Evolutionary conservation across 163 green algal genomes (phyloP).

Genomic region (Coccomyxa subellipsoidea): DNA sequence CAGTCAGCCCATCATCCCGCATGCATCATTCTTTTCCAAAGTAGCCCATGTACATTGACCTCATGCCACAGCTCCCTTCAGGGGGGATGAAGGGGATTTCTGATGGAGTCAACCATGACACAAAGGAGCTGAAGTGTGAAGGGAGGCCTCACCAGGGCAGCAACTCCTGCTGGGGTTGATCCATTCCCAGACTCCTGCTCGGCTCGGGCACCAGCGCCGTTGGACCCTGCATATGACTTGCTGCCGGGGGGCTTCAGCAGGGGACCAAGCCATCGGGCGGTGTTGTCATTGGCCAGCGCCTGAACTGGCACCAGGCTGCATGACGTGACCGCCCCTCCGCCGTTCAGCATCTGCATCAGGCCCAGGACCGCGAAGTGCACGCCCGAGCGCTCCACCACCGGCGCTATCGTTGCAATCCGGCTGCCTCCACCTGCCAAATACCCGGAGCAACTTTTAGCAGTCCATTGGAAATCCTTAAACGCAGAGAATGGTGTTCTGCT

Average conservation of each 20-base stretch:
- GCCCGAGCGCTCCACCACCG: constrained; percentile 12
- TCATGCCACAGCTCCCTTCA: too few relatives aligned
- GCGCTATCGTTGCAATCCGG: constrained; percentile 53
- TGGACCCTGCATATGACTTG: neutral
- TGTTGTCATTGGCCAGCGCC: neutral
- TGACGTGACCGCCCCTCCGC: constrained; percentile 69
- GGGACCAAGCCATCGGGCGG: neutral
- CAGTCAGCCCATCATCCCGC: neutral
- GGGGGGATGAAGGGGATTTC: neutral
- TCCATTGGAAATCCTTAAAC: too few relatives aligned
- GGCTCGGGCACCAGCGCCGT: neutral
- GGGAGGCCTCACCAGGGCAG: neutral
- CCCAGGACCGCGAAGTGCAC: constrained; percentile 73
- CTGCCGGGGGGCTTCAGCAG: neutral
- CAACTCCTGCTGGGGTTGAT: neutral
- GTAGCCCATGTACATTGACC: neutral
- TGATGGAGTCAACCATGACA: neutral
- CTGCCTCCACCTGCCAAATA: constrained; percentile 31
- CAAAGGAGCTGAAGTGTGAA: neutral
- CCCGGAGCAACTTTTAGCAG: too few relatives aligned
- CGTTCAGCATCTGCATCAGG: constrained; percentile 85
- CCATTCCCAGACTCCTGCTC: neutral
- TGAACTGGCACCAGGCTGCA: constrained; percentile 10
- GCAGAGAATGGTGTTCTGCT: too few relatives aligned
- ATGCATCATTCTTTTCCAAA: neutral